These are phyloP conservation scores for Mycena vulgaris DNA, from an alignment of 768 basidiomycete genomes.

Conservation along the genomic window DNA sequence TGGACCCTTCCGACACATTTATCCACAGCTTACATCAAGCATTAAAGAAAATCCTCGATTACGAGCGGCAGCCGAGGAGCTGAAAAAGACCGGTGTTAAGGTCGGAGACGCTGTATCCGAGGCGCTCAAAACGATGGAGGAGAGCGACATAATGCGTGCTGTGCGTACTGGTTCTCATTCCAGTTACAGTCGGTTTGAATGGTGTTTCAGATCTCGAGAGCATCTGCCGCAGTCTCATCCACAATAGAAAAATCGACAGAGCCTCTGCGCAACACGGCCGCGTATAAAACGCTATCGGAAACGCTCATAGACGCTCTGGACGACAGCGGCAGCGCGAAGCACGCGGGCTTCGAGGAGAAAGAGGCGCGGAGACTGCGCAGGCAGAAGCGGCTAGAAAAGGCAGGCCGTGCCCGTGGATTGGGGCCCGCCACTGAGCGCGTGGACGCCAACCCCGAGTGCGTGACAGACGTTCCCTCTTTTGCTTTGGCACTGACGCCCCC, in stretches of 20 bases:
- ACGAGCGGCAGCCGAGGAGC: slow-evolving; percentile 93
- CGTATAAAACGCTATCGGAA: slow-evolving; percentile 93
- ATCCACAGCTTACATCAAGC: slow-evolving; percentile 83
- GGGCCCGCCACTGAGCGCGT: slow-evolving; percentile 68
- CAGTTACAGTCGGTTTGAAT: slow-evolving; percentile 8
- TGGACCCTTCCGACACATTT: slow-evolving; percentile 23
- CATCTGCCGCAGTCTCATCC: slow-evolving; percentile 87
- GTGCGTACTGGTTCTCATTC: slow-evolving; percentile 59
- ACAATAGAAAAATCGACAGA: slow-evolving; percentile 93
- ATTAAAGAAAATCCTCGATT: slow-evolving; percentile 97
- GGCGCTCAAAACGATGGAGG: slow-evolving; percentile 94
- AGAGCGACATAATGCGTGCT: slow-evolving; percentile 91
- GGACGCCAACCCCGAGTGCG: slow-evolving; percentile 87
- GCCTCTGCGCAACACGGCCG: slow-evolving; percentile 95
- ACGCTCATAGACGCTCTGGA: slow-evolving; percentile 94
- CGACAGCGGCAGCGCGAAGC: slow-evolving; percentile 92
- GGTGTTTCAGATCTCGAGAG: slow-evolving; percentile 78
- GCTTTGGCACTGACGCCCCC: background rate
- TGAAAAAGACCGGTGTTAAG: slow-evolving; percentile 90
- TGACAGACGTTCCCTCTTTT: slow-evolving; percentile 31
- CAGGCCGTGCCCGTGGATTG: slow-evolving; percentile 79
- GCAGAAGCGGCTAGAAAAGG: slow-evolving; percentile 86
- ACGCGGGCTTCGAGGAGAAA: slow-evolving; percentile 97
- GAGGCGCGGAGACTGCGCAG: slow-evolving; percentile 88
- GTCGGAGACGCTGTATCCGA: slow-evolving; percentile 95